Evolutionary conservation across 257 asterid species (phyloP).

Genomic region (Nicotiana obtusifolia): DNA sequence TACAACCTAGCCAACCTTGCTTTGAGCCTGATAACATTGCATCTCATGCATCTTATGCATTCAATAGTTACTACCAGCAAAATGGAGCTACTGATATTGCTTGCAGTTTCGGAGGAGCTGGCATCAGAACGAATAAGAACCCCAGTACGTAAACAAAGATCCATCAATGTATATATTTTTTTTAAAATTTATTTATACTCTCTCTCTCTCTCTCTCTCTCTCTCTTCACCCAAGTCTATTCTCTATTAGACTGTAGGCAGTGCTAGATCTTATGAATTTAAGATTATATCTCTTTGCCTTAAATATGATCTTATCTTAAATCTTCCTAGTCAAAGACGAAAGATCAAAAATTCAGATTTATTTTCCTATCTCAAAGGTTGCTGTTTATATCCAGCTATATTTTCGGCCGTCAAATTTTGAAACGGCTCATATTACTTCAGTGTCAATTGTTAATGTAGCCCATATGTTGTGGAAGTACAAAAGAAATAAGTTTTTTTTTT

Average conservation of each 20-base stretch:
- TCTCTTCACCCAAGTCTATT: not conserved
- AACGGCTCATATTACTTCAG: not conserved
- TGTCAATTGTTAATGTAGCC: not conserved
- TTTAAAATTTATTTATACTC: no score
- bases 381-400: not conserved
- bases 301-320: not conserved
- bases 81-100: constrained; percentile 92
- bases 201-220: no score
- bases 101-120: constrained; percentile 89
- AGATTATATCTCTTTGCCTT: not conserved
- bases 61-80: constrained; percentile 84
- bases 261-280: not conserved
- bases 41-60: constrained; percentile 90
- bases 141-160: constrained; percentile 52
- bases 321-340: not conserved
- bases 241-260: not conserved
- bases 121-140: constrained; percentile 73
- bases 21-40: constrained; percentile 69
- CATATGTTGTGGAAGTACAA: not conserved
- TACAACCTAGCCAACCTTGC: constrained; percentile 97
- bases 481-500: no score
- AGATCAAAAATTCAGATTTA: not conserved
- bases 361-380: not conserved
- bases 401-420: not conserved
- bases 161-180: no score